Percentiles rank a stretch among this genome's conserved stretches.
Conservation (phyloP, 345 rosid species). For the Citrus inodora region DNA sequence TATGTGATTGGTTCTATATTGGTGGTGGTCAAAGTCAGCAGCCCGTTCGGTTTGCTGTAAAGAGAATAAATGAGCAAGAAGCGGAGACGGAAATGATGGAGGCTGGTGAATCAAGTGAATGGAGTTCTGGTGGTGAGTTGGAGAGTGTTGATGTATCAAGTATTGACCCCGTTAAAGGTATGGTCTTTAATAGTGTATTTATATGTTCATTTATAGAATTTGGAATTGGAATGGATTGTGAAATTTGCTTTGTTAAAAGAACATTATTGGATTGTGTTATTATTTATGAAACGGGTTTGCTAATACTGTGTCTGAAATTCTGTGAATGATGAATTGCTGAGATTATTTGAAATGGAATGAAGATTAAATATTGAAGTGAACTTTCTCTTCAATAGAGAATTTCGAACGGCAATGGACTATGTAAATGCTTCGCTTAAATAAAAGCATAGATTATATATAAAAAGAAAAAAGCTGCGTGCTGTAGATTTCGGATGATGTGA, state of each 20-base stretch:
- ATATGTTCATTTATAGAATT: neutral
- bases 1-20: conserved; percentile 59
- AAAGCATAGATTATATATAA: neutral
- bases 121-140: conserved; percentile 11
- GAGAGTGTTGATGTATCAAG: conserved; percentile 29
- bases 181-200: neutral
- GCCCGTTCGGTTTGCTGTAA: conserved; percentile 58
- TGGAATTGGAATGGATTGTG: neutral
- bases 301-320: neutral
- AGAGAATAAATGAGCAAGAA: conserved; percentile 25
- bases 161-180: conserved; percentile 69
- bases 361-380: neutral
- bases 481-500: neutral
- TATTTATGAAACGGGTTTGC: no score
- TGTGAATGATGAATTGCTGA: neutral
- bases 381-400: neutral
- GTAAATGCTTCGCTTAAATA: neutral
- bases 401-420: neutral
- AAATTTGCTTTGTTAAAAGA: neutral
- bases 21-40: conserved; percentile 29
- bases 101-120: conserved; percentile 18
- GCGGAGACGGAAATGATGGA: conserved; percentile 24
- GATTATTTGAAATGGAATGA: neutral
- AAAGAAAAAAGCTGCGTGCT: neutral
- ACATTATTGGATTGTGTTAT: neutral